These are phyloP conservation scores for Epichloe uncinata DNA, from an alignment of 2,329 filamentous ascomycete species.

Conservation along the genomic window DNA sequence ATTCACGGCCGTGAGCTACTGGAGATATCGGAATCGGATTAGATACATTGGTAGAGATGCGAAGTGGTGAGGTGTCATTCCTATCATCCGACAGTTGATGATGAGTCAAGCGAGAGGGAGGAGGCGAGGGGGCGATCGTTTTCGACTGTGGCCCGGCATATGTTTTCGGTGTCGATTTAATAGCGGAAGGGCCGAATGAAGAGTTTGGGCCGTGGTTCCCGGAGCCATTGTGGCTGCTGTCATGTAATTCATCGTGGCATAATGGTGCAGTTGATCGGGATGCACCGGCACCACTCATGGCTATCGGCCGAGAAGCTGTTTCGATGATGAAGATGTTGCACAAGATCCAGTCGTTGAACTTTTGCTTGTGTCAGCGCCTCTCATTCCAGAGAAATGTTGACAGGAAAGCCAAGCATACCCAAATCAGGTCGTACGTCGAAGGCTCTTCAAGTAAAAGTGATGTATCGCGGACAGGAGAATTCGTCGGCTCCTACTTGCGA, in stretches of 20 bases:
- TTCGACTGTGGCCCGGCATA: slow-evolving; percentile 14
- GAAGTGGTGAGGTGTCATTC: slow-evolving; percentile 16
- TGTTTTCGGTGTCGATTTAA: slow-evolving; percentile 9
- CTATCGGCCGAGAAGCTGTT: slow-evolving; percentile 6
- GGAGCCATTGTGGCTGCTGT: slow-evolving; percentile 3
- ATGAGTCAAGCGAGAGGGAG: slow-evolving; percentile 8
- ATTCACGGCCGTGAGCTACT: slow-evolving; percentile 14
- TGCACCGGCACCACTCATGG: slow-evolving; percentile 19
- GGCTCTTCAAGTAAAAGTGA: background rate
- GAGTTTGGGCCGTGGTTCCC: slow-evolving; percentile 4
- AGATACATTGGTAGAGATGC: slow-evolving; percentile 25
- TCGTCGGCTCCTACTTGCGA: background rate
- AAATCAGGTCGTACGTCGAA: background rate
- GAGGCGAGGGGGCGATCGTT: slow-evolving; percentile 23
- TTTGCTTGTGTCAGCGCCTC: background rate
- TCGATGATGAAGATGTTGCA: background rate
- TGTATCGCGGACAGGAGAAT: background rate
- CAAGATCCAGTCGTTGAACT: background rate
- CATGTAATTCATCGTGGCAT: slow-evolving; percentile 10
- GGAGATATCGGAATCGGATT: slow-evolving; percentile 8
- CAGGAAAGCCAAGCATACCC: background rate
- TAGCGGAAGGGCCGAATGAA: slow-evolving; percentile 2
- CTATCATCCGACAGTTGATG: slow-evolving; percentile 5
- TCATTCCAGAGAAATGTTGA: background rate
- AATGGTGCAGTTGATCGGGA: slow-evolving; percentile 15